Percentiles rank a stretch among this genome's conserved stretches.
phyloP scores from a whole-genome alignment of 169 alveolate genomes.

The Eimeria necatrix region DNA sequence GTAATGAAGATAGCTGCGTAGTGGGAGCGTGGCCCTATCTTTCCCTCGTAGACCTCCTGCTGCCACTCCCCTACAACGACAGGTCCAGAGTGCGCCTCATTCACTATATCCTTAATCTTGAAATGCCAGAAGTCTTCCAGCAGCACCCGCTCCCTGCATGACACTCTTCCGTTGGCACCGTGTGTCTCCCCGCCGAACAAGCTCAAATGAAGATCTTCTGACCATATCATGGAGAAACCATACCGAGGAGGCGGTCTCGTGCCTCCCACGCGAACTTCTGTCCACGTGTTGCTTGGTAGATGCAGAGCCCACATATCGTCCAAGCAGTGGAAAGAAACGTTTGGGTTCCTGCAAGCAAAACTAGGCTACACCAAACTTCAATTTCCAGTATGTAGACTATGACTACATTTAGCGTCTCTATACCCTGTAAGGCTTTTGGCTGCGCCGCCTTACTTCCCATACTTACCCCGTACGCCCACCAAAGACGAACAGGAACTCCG shows the following conservation, averaged over 20 bases:
- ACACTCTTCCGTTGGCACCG: conserved; percentile 81
- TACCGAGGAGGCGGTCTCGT: conserved; percentile 91
- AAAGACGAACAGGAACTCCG: conserved; percentile 89
- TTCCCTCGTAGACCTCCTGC: conserved; percentile 89
- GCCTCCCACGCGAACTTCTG: conserved; percentile 87
- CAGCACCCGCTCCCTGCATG: conserved; percentile 85
- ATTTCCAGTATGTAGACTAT: too few relatives aligned
- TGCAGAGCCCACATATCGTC: conserved; percentile 94
- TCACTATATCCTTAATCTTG: conserved; percentile 80
- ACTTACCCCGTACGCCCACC: conserved; percentile 90
- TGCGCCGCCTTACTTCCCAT: neutral
- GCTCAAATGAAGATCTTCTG: conserved; percentile 90
- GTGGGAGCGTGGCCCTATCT: conserved; percentile 92
- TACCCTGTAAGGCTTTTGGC: neutral
- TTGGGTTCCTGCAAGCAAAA: conserved; percentile 23
- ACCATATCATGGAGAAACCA: conserved; percentile 93
- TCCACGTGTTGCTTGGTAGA: conserved; percentile 89
- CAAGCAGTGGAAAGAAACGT: conserved; percentile 81
- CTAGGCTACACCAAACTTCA: neutral
- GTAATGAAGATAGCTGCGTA: conserved; percentile 91
- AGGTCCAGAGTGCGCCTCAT: conserved; percentile 76
- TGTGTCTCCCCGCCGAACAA: conserved; percentile 93
- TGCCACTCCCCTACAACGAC: conserved; percentile 89
- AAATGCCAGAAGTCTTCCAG: conserved; percentile 92
- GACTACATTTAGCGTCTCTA: neutral